Base-by-base conservation (phyloP, 1,284 basidiomycete species). In the Puccinia hordei region DNA sequence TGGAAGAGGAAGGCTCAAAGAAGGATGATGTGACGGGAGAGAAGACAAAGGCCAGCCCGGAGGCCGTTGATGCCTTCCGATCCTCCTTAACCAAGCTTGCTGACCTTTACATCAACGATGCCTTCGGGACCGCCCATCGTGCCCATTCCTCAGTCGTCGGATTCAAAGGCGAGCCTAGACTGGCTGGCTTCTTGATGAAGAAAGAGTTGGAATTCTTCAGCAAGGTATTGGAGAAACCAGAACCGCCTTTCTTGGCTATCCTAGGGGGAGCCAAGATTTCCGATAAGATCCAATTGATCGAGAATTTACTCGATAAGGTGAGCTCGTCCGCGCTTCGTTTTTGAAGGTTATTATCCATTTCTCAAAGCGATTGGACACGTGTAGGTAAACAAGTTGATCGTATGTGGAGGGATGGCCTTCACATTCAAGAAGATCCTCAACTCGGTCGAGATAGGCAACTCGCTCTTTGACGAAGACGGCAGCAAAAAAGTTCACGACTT, bases 141-240 rank as follows among this genome's bases (percentile, higher is more conserved):
- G 95, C 94, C 30, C 97, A 99, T 87, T 97, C 96, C 0, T 95
- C 93, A 84, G 98, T 99, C 94, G 97, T 99, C 84, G 96, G 96
- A 83, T 90, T 99, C 83, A 90, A 97, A 87, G 90, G 98, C 53
- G 90, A 91, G n/a, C 92, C 96, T 87, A 90, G 94, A 84, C 96
- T 96, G 10, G 91, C 95, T 55, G 96, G 96, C 69, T 95, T 97
- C 89, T 89, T 99, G 83, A 93, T 99, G 89, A 98, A 96, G 89
- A 98, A 98, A 88, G 96, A 99, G 87, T 91, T 99, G 83, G 95
- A 98, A 85, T 99, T 92, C 89, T 99, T 99, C 86, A 94, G 96
- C 80, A 98, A 98, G 88, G 95, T 94, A 77, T 90, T 99, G 72
- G 96, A 99, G 87, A 90, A 89, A 84, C 96, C 96, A 63, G 94